Base-by-base conservation (phyloP, 768 basidiomycete species). In the Megacollybia marginata region DNA sequence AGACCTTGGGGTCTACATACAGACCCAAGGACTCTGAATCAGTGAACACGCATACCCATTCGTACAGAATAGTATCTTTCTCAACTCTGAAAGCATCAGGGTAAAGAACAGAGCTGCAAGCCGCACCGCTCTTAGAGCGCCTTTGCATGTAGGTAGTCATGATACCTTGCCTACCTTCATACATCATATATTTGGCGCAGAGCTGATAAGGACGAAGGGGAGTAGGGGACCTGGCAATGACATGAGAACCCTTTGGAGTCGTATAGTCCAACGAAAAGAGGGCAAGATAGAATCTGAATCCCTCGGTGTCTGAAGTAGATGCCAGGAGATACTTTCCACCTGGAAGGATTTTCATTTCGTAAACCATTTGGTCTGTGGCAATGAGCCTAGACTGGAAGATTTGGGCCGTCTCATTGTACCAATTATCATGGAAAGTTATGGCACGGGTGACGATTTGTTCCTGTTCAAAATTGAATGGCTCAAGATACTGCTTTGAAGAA, bases 261-360 rank as follows among this genome's bases (percentile, higher is more conserved):
- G 70, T 72, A 52, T 82, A 74, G 59, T 86, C 83, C 50, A 87
- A 65, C 16, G 70, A 68, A 52, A 73, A 85, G 1, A 86, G 62
- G 10, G 71, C 61, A 28, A 88, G 59, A 42, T 70, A 76, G 57
- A 75, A 82, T 34, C 70, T 69, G 33, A 65, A 67, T 46, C 66
- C 68, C 9, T 81, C 76, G 54, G 66, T 69, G 4, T 76, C 74
- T 9, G 8, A 40, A 18, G 13, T 40, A 18, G 82, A 85, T 1
- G 80, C 79, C 33, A 85, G 65, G 54, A 86, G 74, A 54, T 82
- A 83, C 55, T 80, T 83, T 16, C 85, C 83, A 1, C 84, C 85
- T 5, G 84, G 79, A 8, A 85, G 69, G 28, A 83, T 59, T 34
- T 69, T 71, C 70, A 87, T 76, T 42, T 66, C 81, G 59, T 67